A percentile compares a stretch with the other conserved stretches of the same genome.
These are phyloP conservation scores for Caloboletus inedulis DNA, from an alignment of 1,284 basidiomycete genomes.

Conservation along the genomic window DNA sequence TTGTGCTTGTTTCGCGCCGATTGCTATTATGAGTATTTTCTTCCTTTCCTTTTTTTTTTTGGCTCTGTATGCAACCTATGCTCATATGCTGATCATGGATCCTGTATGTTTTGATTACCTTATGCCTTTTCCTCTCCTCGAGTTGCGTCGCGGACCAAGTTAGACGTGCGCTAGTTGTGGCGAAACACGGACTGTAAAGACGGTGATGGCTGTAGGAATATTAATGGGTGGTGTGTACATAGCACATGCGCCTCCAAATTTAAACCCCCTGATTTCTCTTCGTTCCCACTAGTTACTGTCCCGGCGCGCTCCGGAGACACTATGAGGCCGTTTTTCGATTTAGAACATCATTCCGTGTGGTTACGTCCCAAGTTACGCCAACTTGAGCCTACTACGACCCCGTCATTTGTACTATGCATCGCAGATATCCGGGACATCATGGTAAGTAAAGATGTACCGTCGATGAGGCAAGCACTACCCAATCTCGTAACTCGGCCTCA, in stretches of 20 bases:
- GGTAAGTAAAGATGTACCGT: not conserved
- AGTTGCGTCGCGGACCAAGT: not conserved
- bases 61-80: constrained; percentile 10
- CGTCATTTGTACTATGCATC: not conserved
- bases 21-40: not conserved
- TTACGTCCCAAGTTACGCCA: not conserved
- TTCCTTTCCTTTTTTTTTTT: not conserved
- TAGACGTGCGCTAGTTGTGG: constrained; percentile 4
- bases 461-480: not conserved
- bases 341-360: not conserved
- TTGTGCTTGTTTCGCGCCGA: not conserved
- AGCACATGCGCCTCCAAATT: not conserved
- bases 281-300: no score
- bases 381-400: not conserved
- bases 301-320: no score
- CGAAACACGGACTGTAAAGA: not conserved
- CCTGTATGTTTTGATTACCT: not conserved
- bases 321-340: not conserved
- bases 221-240: not conserved
- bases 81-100: not conserved
- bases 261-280: not conserved
- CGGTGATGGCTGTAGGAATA: not conserved
- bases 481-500: not conserved
- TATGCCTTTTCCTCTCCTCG: not conserved
- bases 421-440: not conserved